These are phyloP conservation scores for Leptoxyphium fumago DNA, from an alignment of 2,329 filamentous ascomycete species.

Conservation along the genomic window DNA sequence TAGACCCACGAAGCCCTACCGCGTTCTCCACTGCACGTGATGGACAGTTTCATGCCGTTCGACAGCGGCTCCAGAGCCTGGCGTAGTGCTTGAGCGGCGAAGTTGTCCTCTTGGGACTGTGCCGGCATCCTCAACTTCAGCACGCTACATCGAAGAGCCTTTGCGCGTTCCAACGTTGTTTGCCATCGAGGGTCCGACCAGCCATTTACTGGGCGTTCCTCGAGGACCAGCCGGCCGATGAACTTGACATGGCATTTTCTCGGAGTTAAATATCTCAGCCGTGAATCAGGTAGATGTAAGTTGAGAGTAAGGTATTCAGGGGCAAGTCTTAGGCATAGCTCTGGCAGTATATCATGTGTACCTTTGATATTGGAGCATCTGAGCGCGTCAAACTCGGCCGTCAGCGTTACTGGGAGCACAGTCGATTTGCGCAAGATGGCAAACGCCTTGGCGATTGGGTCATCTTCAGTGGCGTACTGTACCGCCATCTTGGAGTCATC, in stretches of 20 bases:
- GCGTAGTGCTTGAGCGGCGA: constrained; percentile 43
- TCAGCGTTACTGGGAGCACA: constrained; percentile 35
- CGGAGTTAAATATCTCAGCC: constrained; percentile 36
- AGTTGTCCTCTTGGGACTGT: constrained; percentile 45
- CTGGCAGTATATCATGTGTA: constrained; percentile 41
- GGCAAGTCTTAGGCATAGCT: constrained; percentile 45
- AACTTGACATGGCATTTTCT: constrained; percentile 44
- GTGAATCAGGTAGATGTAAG: constrained; percentile 38
- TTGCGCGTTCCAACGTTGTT: constrained; percentile 43
- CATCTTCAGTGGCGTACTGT: constrained; percentile 1
- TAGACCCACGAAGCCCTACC: constrained; percentile 53
- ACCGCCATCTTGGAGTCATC: constrained; percentile 14
- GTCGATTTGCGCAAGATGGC: constrained; percentile 48
- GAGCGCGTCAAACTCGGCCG: constrained; percentile 10
- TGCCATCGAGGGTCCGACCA: constrained; percentile 46
- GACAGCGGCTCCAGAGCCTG: constrained; percentile 24
- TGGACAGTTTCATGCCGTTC: background rate
- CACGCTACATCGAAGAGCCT: constrained; percentile 44
- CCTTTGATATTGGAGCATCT: constrained; percentile 10
- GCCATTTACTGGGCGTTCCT: constrained; percentile 26
- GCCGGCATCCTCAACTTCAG: constrained; percentile 47
- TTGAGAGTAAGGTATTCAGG: constrained; percentile 49
- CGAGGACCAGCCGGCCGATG: constrained; percentile 41
- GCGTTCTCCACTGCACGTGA: constrained; percentile 42
- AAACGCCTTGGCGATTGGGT: constrained; percentile 38